Evolutionary conservation across 2,329 filamentous ascomycete genomes (phyloP), one percentile per base, ranked within the genome.

Genomic region (Emmonsiellopsis sp.): DNA sequence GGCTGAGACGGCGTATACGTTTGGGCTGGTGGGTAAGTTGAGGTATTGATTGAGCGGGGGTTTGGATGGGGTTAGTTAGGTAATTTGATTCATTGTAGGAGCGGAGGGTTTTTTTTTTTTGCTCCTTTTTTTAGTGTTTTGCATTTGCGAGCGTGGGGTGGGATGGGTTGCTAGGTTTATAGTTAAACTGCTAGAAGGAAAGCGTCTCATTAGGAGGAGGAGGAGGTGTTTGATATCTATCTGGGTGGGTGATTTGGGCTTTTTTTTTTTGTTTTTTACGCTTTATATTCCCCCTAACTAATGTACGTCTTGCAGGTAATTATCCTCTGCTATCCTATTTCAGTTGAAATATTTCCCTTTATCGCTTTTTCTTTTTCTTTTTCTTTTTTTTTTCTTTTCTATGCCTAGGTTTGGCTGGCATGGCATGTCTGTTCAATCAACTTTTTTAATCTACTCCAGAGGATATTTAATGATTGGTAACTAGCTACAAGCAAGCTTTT

Each of bases 1-100:
- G 58, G 74, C 73, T 11, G 77, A 79, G 61, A 73, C 77, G 3
- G 74, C 72, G n/a, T 78, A 78, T 66, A 77, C 76, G 1, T 79
- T 79, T 62, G 75, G 74, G 2, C 67, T 79, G 59, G 76, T 78
- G 42, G 77, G 77, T 8, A 77, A 76, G 58, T 63, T 77, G 57
- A 69, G 74, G 57, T 79, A 79, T 63, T 78, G 67, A 62, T 40
- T 37, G 43, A 48, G 34, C 53, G 10, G 36, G 32, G 10, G 17
- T 17, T 17, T 11, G 10, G 32, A 13, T 42, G 9, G 10, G 36
- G 11, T 14, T n/a, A 6, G 36, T 27, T 27, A 27, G 21, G 6
- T 21, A 21, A 1, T 33, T 11, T 43, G 37, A 33, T 39, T 34
- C 33, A 33, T 45, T 42, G 13, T 36, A 8, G 14, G 32, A 42